A percentile compares a stretch with the other conserved stretches of the same genome.
Conservation (phyloP, 805 yeast species). For the Yarrowia hollandica region DNA sequence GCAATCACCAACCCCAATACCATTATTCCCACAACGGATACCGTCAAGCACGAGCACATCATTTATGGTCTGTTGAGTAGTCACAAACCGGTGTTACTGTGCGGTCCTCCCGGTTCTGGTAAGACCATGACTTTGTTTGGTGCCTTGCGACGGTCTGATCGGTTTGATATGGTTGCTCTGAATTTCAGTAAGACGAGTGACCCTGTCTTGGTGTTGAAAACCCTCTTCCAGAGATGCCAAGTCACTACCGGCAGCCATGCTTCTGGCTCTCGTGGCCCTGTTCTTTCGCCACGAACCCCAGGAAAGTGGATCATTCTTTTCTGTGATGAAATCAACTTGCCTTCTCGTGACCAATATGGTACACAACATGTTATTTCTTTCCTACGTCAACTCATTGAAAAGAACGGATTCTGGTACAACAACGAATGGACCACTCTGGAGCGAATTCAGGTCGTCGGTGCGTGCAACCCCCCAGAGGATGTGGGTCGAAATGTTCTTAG, state of each 20-base stretch:
- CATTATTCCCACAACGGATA: conserved; percentile 78
- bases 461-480: conserved; percentile 88
- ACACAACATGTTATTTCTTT: conserved; percentile 71
- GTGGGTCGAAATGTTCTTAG: conserved; percentile 65
- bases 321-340: conserved; percentile 90
- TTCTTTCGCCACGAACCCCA: conserved; percentile 56
- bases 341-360: conserved; percentile 67
- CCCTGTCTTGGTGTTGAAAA: conserved; percentile 57
- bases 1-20: conserved; percentile 60
- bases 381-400: conserved; percentile 71
- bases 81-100: conserved; percentile 63
- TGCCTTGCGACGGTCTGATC: conserved; percentile 58
- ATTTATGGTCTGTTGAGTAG: conserved; percentile 57
- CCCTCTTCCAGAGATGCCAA: conserved; percentile 71
- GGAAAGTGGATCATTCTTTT: conserved; percentile 79
- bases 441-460: conserved; percentile 84
- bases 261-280: conserved; percentile 45
- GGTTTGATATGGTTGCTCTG: conserved; percentile 61
- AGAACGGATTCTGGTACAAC: conserved; percentile 73
- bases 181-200: conserved; percentile 83
- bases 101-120: conserved; percentile 98
- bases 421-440: conserved; percentile 65
- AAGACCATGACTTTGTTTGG: conserved; percentile 87
- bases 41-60: conserved; percentile 62
- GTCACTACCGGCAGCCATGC: conserved; percentile 43